Evolutionary conservation across 2,329 filamentous ascomycete genomes (phyloP).

Genomic region (Torrubiella hemipterigena): DNA sequence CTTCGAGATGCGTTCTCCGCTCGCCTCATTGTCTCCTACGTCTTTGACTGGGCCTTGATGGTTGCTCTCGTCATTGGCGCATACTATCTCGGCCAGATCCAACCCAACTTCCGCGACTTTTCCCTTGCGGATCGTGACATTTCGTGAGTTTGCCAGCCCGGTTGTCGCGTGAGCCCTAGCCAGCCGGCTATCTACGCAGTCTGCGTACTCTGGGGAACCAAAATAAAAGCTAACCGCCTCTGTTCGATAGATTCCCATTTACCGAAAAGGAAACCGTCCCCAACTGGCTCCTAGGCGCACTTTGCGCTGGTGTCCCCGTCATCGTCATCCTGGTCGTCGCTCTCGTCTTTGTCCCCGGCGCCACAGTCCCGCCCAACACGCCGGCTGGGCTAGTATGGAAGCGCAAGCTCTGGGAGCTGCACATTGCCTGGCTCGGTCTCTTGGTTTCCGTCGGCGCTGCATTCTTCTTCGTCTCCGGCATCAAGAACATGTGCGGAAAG

Average conservation of each 20-base stretch:
- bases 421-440: conserved; percentile 74
- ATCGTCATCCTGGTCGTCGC: conserved; percentile 56
- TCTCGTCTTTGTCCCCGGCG: conserved; percentile 60
- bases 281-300: conserved; percentile 50
- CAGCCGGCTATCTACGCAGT: no score
- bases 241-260: conserved; percentile 49
- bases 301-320: conserved; percentile 52
- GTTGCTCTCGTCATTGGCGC: conserved; percentile 45
- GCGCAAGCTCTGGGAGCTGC: conserved; percentile 83
- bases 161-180: no score
- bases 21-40: conserved; percentile 47
- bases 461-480: conserved; percentile 72
- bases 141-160: conserved; percentile 48
- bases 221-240: neutral
- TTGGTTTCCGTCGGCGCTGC: conserved; percentile 58
- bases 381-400: conserved; percentile 58
- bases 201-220: no score
- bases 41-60: conserved; percentile 63
- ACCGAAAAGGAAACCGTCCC: conserved; percentile 61
- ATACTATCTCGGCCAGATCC: conserved; percentile 43
- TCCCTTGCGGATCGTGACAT: conserved; percentile 62
- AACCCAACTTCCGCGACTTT: conserved; percentile 59
- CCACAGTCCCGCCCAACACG: conserved; percentile 49
- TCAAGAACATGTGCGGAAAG: conserved; percentile 66
- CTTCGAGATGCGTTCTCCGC: conserved; percentile 16